A percentile compares a stretch with the other conserved stretches of the same genome.
phyloP scores from a whole-genome alignment of 1,284 basidiomycete species.

The Sporisorium exsertum region DNA sequence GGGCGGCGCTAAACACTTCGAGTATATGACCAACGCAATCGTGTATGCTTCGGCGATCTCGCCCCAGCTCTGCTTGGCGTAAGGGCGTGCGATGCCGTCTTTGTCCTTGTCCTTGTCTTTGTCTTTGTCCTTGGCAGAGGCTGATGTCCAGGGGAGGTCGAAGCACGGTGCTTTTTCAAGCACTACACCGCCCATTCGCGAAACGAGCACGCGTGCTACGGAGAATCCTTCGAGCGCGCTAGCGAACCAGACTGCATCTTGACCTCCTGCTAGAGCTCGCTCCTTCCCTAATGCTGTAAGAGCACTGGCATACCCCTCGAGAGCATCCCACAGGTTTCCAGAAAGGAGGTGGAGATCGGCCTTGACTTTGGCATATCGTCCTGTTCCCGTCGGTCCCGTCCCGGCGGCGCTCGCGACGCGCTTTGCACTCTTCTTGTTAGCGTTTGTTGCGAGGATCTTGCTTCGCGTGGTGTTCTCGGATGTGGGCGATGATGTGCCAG shows the following conservation, averaged over 20 bases:
- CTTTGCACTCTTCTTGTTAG: slow-evolving; percentile 39
- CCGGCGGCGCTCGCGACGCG: slow-evolving; percentile 23
- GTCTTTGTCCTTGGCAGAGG: slow-evolving; percentile 51
- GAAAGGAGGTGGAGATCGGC: slow-evolving; percentile 61
- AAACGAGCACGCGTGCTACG: slow-evolving; percentile 59
- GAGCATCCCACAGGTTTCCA: slow-evolving; percentile 65
- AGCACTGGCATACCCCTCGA: slow-evolving; percentile 56
- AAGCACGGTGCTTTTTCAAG: slow-evolving; percentile 60
- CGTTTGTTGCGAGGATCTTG: slow-evolving; percentile 45
- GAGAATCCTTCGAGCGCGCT: slow-evolving; percentile 67
- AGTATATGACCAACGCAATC: slow-evolving; percentile 63
- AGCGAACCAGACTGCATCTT: slow-evolving; percentile 68
- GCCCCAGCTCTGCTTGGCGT: slow-evolving; percentile 56
- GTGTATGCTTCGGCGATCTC: slow-evolving; percentile 66
- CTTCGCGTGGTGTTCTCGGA: slow-evolving; percentile 40
- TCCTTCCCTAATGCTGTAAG: slow-evolving; percentile 58
- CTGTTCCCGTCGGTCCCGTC: slow-evolving; percentile 52
- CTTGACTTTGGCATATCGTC: slow-evolving; percentile 59
- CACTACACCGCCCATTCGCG: slow-evolving; percentile 61
- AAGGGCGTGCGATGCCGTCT: slow-evolving; percentile 46
- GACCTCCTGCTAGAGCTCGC: slow-evolving; percentile 66
- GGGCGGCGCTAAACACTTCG: slow-evolving; percentile 66
- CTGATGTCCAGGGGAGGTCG: slow-evolving; percentile 40
- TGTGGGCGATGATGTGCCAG: slow-evolving; percentile 25
- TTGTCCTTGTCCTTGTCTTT: slow-evolving; percentile 59